Percentiles rank a stretch among this genome's conserved stretches.
Evolutionary conservation across 1,284 basidiomycete genomes (phyloP).

Genomic region (Trichosporon faecale): DNA sequence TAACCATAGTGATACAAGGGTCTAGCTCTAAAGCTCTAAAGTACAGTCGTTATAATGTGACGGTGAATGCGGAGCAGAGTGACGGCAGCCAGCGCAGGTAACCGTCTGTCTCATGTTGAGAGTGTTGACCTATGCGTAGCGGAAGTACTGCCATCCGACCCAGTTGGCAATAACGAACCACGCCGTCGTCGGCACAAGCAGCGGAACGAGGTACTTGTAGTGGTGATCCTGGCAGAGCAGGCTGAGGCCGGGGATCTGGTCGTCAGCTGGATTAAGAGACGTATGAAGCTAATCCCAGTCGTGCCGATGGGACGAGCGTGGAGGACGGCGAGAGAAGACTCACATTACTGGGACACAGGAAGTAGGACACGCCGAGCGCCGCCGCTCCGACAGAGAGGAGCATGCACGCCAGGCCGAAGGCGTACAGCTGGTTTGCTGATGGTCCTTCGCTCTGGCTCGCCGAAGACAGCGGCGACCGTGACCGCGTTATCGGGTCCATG

Average conservation of each 20-base stretch:
- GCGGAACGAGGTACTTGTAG: conserved; percentile 80
- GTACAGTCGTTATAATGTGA: not conserved
- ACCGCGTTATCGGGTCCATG: not conserved
- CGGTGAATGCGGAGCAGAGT: too few species aligned
- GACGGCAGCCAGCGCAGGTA: too few species aligned
- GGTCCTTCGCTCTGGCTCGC: not conserved
- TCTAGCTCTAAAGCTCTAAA: not conserved
- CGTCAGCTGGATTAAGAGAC: not conserved
- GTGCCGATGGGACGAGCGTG: too few species aligned
- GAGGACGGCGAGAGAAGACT: not conserved
- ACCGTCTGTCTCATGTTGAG: too few species aligned
- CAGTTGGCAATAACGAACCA: conserved; percentile 94
- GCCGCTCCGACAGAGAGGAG: not conserved
- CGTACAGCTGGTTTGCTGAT: conserved; percentile 14
- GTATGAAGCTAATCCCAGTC: too few species aligned
- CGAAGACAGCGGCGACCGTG: not conserved
- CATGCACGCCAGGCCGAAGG: not conserved
- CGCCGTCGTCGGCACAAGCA: conserved; percentile 73
- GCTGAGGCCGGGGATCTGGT: conserved; percentile 12
- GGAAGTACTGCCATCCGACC: conserved; percentile 94
- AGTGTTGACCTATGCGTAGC: conserved; percentile 59
- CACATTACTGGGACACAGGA: conserved; percentile 16
- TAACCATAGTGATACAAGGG: not conserved
- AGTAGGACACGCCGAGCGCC: conserved; percentile 19
- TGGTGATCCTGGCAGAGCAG: conserved; percentile 61